A percentile compares a stretch with the other conserved stretches of the same genome.
These are phyloP conservation scores for Paraglomus brasilianum DNA, from an alignment of 192 early-diverging fungal genomes.

Conservation along the genomic window DNA sequence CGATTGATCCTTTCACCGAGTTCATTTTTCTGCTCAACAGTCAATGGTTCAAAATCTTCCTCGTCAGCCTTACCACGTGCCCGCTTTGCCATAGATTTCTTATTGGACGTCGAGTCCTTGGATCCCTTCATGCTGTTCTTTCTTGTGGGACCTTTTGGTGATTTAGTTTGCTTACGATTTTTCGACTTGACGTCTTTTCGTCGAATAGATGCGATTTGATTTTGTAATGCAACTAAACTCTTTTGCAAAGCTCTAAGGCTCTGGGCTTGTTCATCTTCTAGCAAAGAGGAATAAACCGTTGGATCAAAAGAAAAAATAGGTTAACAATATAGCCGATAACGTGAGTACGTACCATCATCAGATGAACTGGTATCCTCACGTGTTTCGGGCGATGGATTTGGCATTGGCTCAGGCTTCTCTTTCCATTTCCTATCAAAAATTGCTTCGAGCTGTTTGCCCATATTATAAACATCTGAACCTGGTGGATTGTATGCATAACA, in stretches of 20 bases:
- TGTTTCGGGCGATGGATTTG: background rate
- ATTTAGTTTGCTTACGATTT: constrained; percentile 28
- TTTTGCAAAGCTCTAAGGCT: constrained; percentile 16
- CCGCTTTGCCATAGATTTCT: constrained; percentile 31
- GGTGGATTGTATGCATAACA: constrained; percentile 74
- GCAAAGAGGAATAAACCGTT: background rate
- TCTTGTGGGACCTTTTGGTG: constrained; percentile 29
- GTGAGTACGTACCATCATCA: background rate
- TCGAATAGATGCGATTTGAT: constrained; percentile 5
- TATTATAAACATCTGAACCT: constrained; percentile 56
- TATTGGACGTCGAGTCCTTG: constrained; percentile 31
- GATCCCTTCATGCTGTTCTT: constrained; percentile 32
- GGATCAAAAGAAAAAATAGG: background rate
- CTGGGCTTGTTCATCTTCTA: background rate
- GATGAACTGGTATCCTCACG: background rate
- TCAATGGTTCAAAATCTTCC: constrained; percentile 50
- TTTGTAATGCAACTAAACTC: constrained; percentile 4
- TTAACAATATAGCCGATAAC: background rate
- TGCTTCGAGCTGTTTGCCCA: constrained; percentile 61
- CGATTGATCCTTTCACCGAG: constrained; percentile 68
- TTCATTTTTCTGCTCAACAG: constrained; percentile 87
- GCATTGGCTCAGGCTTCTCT: constrained; percentile 33
- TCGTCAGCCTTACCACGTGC: constrained; percentile 40
- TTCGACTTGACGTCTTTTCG: constrained; percentile 27
- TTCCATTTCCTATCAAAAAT: constrained; percentile 71